phyloP scores from a whole-genome alignment of 176 grass and related monocot genomes.

The Thinopyrum elongatum region DNA sequence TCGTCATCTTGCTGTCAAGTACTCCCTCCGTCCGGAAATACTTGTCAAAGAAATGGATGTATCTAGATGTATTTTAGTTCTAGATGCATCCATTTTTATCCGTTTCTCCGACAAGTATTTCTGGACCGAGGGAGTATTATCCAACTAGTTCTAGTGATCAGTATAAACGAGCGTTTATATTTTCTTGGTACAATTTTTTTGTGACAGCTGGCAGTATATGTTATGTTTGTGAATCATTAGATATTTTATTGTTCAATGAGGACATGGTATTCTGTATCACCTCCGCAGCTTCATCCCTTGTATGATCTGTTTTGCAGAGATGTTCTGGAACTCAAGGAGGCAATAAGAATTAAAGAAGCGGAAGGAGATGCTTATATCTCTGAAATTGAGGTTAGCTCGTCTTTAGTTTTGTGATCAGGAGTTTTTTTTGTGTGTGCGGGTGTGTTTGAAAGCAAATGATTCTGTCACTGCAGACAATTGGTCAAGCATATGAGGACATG shows the following conservation, averaged over 20 bases:
- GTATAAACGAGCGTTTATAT: not conserved
- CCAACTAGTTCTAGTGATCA: not conserved
- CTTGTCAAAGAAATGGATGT: too few relatives aligned
- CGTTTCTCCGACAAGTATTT: too few relatives aligned
- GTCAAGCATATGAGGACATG: constrained; percentile 99
- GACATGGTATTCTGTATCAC: not conserved
- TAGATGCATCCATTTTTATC: too few relatives aligned
- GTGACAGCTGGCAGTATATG: constrained; percentile 3
- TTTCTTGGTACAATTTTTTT: not conserved
- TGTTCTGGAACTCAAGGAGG: constrained; percentile 78
- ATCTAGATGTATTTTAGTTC: too few relatives aligned
- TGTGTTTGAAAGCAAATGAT: constrained; percentile 26
- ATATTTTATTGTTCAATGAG: constrained; percentile 12
- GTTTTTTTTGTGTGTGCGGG: not conserved
- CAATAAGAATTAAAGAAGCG: constrained; percentile 84
- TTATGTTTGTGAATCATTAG: constrained; percentile 8
- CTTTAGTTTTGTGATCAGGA: not conserved
- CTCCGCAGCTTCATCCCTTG: not conserved
- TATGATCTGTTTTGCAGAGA: constrained; percentile 57
- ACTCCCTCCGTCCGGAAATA: too few relatives aligned
- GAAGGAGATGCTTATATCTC: constrained; percentile 85
- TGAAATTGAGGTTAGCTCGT: constrained; percentile 80
- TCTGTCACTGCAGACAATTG: constrained; percentile 68
- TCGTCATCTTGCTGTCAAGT: not conserved
- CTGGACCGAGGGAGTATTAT: too few relatives aligned